These are phyloP conservation scores for Cladophialophora yegresii DNA, from an alignment of 2,329 filamentous ascomycete genomes.

Conservation along the genomic window DNA sequence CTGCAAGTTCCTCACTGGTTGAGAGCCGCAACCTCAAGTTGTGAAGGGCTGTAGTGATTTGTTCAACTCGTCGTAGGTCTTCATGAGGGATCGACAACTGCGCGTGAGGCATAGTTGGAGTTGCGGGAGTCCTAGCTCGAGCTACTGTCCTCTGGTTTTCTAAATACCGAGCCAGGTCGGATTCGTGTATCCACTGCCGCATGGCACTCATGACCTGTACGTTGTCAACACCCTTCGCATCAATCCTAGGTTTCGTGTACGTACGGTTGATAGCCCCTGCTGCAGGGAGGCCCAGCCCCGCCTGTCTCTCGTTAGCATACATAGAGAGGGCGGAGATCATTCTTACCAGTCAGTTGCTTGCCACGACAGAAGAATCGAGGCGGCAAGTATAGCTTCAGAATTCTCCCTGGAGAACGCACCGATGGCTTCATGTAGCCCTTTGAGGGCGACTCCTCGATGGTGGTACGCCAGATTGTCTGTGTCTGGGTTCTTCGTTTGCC, in stretches of 20 bases:
- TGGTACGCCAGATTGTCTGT: conserved; percentile 87
- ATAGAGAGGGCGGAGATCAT: conserved; percentile 33
- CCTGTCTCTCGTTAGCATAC: conserved; percentile 58
- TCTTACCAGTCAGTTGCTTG: conserved; percentile 93
- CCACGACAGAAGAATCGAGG: conserved; percentile 91
- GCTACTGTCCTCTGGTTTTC: conserved; percentile 46
- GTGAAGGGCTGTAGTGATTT: conserved; percentile 64
- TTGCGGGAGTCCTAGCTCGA: conserved; percentile 41
- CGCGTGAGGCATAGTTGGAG: conserved; percentile 39
- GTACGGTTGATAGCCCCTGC: conserved; percentile 83
- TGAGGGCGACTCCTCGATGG: conserved; percentile 81
- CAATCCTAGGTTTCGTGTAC: conserved; percentile 41
- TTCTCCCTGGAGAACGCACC: conserved; percentile 79
- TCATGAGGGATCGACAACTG: conserved; percentile 49
- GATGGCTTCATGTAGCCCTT: conserved; percentile 85
- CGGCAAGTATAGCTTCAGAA: conserved; percentile 86
- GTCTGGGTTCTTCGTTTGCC: conserved; percentile 79
- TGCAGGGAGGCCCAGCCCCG: conserved; percentile 90
- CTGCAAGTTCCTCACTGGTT: conserved; percentile 68
- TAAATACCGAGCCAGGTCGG: conserved; percentile 56
- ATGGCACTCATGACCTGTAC: conserved; percentile 81
- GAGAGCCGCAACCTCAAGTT: conserved; percentile 63
- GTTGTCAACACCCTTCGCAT: conserved; percentile 8
- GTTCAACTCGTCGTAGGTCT: conserved; percentile 68
- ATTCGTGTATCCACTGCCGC: conserved; percentile 88